Conservation (phyloP, 495 filamentous ascomycete genomes). For the Penicillium steckii region DNA sequence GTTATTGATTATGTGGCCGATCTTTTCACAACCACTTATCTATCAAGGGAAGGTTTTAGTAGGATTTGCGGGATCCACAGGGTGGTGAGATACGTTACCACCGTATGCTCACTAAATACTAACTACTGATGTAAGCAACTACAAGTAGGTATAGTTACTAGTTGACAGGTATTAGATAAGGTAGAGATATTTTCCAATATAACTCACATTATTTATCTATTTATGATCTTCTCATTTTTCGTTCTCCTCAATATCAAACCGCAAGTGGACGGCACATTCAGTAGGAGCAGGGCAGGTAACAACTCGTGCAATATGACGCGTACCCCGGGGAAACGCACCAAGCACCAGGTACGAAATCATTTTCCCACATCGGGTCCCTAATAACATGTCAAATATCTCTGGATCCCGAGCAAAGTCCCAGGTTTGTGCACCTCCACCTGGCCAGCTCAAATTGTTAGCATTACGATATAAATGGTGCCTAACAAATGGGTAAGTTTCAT, state of each 20-base stretch:
- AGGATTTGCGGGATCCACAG: too few relatives aligned
- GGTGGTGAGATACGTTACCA: too few relatives aligned
- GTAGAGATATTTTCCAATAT: too few relatives aligned
- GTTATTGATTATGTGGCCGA: too few relatives aligned
- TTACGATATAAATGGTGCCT: background rate
- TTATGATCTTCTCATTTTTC: too few relatives aligned
- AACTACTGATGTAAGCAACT: too few relatives aligned
- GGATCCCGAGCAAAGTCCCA: background rate
- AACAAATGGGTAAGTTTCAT: background rate
- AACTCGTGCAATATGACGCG: background rate
- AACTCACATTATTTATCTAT: too few relatives aligned
- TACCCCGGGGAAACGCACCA: conserved; percentile 2
- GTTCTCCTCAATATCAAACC: background rate
- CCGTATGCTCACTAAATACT: too few relatives aligned
- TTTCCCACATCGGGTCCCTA: conserved; percentile 5
- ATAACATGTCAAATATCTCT: background rate
- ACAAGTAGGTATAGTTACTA: too few relatives aligned
- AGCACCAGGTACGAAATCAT: background rate
- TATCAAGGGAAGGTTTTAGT: too few relatives aligned
- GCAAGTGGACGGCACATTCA: background rate
- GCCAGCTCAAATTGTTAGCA: background rate
- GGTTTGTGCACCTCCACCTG: background rate
- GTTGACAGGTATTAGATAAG: too few relatives aligned
- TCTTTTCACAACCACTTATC: too few relatives aligned
- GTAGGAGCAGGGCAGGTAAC: background rate